Evolutionary conservation across 2,329 filamentous ascomycete genomes (phyloP).

Genomic region (Trichophyton mentagrophytes): DNA sequence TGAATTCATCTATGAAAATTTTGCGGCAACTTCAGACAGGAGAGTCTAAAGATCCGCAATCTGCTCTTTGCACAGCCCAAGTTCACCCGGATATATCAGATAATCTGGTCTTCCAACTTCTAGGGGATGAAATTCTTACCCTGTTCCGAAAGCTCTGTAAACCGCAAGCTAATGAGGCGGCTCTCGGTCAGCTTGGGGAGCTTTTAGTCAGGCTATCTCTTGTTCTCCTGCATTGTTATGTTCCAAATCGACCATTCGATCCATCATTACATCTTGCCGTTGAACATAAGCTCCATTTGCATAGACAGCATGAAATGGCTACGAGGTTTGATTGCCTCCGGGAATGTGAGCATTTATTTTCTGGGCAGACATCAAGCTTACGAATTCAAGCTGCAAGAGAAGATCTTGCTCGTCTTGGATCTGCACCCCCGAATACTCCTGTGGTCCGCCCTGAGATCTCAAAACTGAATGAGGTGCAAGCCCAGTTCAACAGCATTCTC

Average conservation of each 20-base stretch:
- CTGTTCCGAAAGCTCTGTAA: neutral
- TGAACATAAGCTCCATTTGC: conserved; percentile 47
- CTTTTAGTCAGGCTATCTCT: conserved; percentile 68
- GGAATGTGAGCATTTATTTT: conserved; percentile 54
- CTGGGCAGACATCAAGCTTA: conserved; percentile 54
- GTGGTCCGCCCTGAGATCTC: conserved; percentile 61
- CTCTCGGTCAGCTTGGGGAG: conserved; percentile 35
- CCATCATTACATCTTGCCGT: conserved; percentile 53
- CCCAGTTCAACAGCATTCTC: conserved; percentile 67
- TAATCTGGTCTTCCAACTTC: neutral
- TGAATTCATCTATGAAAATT: conserved; percentile 15
- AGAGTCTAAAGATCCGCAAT: neutral
- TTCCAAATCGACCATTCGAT: conserved; percentile 78
- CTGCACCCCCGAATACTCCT: conserved; percentile 50
- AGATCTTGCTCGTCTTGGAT: conserved; percentile 52
- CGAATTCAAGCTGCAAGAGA: conserved; percentile 51
- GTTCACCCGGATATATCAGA: neutral
- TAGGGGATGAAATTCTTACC: neutral
- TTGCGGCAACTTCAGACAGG: conserved; percentile 13
- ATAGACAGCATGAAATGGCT: conserved; percentile 44
- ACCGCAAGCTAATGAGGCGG: conserved; percentile 9
- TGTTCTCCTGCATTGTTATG: conserved; percentile 62
- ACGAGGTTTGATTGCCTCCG: conserved; percentile 48
- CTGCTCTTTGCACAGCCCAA: neutral
- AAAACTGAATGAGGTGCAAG: conserved; percentile 59